phyloP scores from a whole-genome alignment of 768 basidiomycete genomes.

The Naematelia encephala region DNA sequence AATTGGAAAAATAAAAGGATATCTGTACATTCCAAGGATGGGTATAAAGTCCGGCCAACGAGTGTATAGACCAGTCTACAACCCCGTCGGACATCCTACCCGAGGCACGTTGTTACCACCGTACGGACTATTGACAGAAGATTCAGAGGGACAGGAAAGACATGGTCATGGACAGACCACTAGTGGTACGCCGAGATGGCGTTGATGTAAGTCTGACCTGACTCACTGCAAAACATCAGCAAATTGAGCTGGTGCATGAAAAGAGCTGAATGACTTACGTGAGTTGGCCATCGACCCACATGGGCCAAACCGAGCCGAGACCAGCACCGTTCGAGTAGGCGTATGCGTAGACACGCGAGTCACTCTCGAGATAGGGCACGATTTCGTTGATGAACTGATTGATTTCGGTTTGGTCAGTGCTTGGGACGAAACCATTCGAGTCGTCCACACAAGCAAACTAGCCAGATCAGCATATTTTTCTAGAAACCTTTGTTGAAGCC shows the following conservation, averaged over 20 bases:
- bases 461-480: slow-evolving; percentile 7
- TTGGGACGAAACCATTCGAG: slow-evolving; percentile 38
- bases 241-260: neutral
- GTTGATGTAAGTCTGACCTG: slow-evolving; percentile 43
- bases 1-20: neutral
- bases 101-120: neutral
- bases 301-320: slow-evolving; percentile 48
- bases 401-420: slow-evolving; percentile 50
- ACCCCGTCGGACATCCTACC: neutral
- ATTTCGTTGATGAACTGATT: slow-evolving; percentile 49
- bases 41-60: neutral
- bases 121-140: neutral
- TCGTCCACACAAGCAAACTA: slow-evolving; percentile 50
- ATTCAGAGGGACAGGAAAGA: neutral
- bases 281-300: slow-evolving; percentile 33
- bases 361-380: slow-evolving; percentile 47
- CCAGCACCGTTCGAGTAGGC: slow-evolving; percentile 48
- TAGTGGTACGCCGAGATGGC: slow-evolving; percentile 24
- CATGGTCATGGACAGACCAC: no score
- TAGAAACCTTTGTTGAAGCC: neutral
- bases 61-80: neutral
- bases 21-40: neutral
- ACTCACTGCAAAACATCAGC: slow-evolving; percentile 20
- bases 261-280: slow-evolving; percentile 27
- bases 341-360: slow-evolving; percentile 46